Conservation (phyloP, 176 grass and related monocot species). For the Coix lacrymajobi region DNA sequence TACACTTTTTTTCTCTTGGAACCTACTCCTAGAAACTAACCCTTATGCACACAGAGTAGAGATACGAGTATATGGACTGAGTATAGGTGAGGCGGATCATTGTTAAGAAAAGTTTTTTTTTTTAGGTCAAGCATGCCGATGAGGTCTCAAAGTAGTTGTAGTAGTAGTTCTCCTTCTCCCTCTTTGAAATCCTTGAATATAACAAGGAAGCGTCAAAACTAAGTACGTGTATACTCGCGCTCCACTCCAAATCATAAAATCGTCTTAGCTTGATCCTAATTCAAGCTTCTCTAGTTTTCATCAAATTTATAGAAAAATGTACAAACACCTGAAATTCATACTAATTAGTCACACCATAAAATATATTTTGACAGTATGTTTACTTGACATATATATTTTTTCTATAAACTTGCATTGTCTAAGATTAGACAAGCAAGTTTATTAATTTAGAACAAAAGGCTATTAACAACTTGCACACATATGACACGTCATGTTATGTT, state of each 20-base stretch:
- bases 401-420: too few species aligned
- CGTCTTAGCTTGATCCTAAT: not conserved
- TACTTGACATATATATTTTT: too few species aligned
- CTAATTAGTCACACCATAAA: not conserved
- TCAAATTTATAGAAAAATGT: not conserved
- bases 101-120: too few species aligned
- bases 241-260: not conserved
- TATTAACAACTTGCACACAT: too few species aligned
- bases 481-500: not conserved
- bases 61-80: too few species aligned
- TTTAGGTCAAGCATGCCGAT: not conserved
- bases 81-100: too few species aligned
- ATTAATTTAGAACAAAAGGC: too few species aligned
- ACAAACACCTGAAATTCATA: not conserved
- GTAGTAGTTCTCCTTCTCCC: not conserved
- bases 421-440: too few species aligned
- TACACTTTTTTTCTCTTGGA: too few species aligned
- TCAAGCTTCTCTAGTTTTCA: not conserved
- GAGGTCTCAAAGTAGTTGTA: not conserved
- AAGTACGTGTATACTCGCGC: too few species aligned
- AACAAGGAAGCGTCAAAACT: not conserved
- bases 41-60: too few species aligned
- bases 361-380: not conserved
- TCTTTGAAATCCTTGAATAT: not conserved
- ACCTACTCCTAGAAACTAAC: too few species aligned